phyloP scores from a whole-genome alignment of 257 asterid species.

The Fraxinus americana region DNA sequence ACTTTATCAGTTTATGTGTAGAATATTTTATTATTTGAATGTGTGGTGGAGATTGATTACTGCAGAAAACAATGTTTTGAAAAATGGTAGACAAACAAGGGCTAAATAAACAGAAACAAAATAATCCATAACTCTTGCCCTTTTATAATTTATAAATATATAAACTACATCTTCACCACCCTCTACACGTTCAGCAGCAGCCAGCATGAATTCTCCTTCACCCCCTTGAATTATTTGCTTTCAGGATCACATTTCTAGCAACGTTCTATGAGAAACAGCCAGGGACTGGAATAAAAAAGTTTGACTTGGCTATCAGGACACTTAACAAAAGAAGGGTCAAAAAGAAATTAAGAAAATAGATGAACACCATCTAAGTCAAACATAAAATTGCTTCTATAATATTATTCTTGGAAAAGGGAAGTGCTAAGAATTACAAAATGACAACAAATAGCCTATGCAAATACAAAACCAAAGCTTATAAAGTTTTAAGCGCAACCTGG shows the following conservation, averaged over 20 bases:
- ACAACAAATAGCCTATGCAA: not conserved
- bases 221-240: not conserved
- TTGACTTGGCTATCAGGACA: not conserved
- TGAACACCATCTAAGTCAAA: slow-evolving; percentile 8
- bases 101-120: not conserved
- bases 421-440: slow-evolving; percentile 1
- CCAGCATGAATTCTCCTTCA: not conserved
- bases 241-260: not conserved
- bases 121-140: not conserved
- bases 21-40: too few relatives aligned
- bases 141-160: too few relatives aligned
- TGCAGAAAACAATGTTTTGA: too few relatives aligned
- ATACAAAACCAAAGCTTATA: slow-evolving; percentile 21
- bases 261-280: not conserved
- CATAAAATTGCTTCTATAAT: not conserved
- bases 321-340: slow-evolving; percentile 7
- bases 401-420: not conserved
- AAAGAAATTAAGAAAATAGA: slow-evolving; percentile 15
- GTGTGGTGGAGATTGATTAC: too few relatives aligned
- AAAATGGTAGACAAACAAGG: too few relatives aligned
- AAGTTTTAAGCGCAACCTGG: slow-evolving; percentile 57
- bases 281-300: not conserved
- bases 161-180: not conserved
- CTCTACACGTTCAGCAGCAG: not conserved
- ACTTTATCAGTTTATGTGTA: too few relatives aligned